These are phyloP conservation scores for Claviceps digitariae DNA, from an alignment of 2,329 filamentous ascomycete genomes.

Conservation along the genomic window DNA sequence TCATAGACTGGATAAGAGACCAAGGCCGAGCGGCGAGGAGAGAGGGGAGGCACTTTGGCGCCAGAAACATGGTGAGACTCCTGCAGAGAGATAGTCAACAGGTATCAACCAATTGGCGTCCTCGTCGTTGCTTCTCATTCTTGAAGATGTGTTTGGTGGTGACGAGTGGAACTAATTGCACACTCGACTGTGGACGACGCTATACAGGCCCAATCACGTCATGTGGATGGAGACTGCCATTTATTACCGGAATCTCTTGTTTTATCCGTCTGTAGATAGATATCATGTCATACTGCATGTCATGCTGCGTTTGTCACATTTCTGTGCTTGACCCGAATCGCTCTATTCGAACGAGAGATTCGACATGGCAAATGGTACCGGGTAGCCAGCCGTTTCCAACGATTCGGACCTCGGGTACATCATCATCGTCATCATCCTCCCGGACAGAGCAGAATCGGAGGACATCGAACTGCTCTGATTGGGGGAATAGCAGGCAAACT, in stretches of 20 bases:
- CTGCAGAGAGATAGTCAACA: background rate
- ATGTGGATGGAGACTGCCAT: background rate
- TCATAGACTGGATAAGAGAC: too few species aligned
- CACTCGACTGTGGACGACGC: background rate
- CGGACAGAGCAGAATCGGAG: too few species aligned
- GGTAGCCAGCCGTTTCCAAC: background rate
- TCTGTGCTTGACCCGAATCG: background rate
- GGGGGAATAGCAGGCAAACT: background rate
- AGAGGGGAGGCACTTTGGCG: background rate
- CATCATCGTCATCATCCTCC: background rate
- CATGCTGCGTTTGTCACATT: too few species aligned
- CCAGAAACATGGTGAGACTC: background rate
- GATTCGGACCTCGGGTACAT: background rate
- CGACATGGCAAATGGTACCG: background rate
- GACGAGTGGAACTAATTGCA: too few species aligned
- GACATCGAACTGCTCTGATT: background rate
- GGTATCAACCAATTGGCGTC: background rate
- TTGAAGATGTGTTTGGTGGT: too few species aligned
- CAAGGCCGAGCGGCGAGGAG: background rate
- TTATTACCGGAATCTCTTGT: background rate
- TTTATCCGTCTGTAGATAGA: background rate
- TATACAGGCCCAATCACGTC: background rate
- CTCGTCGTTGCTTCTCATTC: background rate
- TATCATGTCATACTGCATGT: too few species aligned
- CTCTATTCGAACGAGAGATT: background rate